A percentile compares a stretch with the other conserved stretches of the same genome.
These are phyloP conservation scores for Lasiodiplodia sp. DNA, from an alignment of 2,329 filamentous ascomycete species.

Conservation along the genomic window DNA sequence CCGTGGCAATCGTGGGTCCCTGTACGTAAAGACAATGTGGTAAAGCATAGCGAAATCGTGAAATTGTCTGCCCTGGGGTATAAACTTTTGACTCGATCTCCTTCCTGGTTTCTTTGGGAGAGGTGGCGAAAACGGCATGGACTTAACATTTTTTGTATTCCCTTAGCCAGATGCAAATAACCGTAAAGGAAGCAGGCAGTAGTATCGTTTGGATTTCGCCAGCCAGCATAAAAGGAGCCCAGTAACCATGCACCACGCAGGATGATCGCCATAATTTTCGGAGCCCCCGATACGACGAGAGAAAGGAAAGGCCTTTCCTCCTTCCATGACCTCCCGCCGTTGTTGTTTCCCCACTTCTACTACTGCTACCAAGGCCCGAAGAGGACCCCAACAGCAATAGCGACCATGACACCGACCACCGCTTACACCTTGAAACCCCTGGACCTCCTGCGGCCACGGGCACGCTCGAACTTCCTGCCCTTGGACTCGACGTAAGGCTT, in stretches of 20 bases:
- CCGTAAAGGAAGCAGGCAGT: slow-evolving; percentile 29
- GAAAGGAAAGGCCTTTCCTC: slow-evolving; percentile 21
- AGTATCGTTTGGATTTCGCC: slow-evolving; percentile 27
- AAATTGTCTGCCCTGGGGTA: slow-evolving; percentile 11
- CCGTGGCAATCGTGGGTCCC: background rate
- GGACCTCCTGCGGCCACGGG: slow-evolving; percentile 97
- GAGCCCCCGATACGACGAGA: slow-evolving; percentile 23
- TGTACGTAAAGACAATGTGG: background rate
- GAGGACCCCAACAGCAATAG: slow-evolving; percentile 4
- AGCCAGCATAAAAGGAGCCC: slow-evolving; percentile 28
- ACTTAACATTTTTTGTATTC: slow-evolving; percentile 31
- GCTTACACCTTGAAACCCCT: slow-evolving; percentile 99
- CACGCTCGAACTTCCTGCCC: slow-evolving; percentile 99
- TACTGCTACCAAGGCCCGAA: slow-evolving; percentile 1
- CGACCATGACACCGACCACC: slow-evolving; percentile 33
- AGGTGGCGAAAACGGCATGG: slow-evolving; percentile 29
- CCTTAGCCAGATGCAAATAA: slow-evolving; percentile 30
- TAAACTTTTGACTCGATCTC: background rate
- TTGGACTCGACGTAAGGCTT: slow-evolving; percentile 98
- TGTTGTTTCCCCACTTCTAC: background rate
- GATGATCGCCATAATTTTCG: slow-evolving; percentile 29
- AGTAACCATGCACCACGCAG: slow-evolving; percentile 30
- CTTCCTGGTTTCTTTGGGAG: slow-evolving; percentile 1
- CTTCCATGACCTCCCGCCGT: slow-evolving; percentile 10
- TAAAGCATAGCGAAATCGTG: slow-evolving; percentile 11